Conservation (phyloP, 176 grass and related monocot genomes). For the Hordeum vulgare region DNA sequence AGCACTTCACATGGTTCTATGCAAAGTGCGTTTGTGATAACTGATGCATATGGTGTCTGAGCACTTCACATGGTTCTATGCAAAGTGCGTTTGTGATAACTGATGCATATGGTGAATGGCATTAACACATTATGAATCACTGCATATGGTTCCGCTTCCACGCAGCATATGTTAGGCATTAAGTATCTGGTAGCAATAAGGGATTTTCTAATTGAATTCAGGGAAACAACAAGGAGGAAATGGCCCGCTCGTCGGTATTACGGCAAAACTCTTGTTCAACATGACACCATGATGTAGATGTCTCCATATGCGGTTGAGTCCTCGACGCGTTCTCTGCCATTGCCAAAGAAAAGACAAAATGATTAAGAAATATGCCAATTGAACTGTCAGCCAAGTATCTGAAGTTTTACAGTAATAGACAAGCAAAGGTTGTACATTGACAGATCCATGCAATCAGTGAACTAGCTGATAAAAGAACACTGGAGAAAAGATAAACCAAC, state of each 20-base stretch:
- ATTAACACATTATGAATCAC: background rate
- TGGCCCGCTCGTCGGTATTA: background rate
- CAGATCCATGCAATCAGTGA: background rate
- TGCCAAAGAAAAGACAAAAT: background rate
- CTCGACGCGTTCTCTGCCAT: background rate
- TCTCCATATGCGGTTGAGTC: background rate
- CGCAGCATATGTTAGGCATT: background rate
- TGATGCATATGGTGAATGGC: background rate
- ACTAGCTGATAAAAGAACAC: background rate
- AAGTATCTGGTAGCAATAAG: background rate
- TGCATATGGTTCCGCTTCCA: background rate
- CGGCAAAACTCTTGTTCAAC: background rate
- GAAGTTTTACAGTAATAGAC: background rate
- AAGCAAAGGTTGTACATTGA: background rate
- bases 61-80: background rate
- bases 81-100: background rate
- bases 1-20: background rate
- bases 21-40: background rate
- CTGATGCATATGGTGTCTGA: background rate
- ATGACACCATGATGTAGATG: background rate
- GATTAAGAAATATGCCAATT: background rate
- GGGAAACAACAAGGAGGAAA: background rate
- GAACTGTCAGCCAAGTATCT: background rate
- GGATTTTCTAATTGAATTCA: background rate
- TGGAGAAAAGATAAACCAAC: background rate